Evolutionary conservation across 75 land plant species (phyloP).

Genomic region (Pinus albicaulis): DNA sequence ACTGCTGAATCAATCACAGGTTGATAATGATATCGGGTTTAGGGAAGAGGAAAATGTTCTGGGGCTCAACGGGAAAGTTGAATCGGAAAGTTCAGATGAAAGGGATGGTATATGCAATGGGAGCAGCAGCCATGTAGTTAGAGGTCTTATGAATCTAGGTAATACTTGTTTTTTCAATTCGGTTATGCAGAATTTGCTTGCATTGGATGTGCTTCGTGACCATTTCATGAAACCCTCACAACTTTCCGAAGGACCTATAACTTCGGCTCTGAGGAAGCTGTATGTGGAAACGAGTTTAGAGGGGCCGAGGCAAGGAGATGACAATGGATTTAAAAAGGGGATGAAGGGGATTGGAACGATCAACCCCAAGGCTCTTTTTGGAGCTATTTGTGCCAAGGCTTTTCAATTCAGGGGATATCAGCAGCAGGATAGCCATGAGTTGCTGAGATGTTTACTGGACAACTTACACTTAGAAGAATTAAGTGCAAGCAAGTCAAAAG

Average conservation of each 20-base stretch:
- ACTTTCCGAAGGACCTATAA: slow-evolving; percentile 54
- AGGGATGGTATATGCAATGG: not conserved
- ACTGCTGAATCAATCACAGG: slow-evolving; percentile 10
- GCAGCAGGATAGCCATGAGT: slow-evolving; percentile 98
- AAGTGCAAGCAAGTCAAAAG: slow-evolving; percentile 22
- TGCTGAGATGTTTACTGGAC: slow-evolving; percentile 77
- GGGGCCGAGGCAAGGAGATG: slow-evolving; percentile 14
- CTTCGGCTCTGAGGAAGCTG: slow-evolving; percentile 65
- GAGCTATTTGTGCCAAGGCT: slow-evolving; percentile 71
- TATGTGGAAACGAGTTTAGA: slow-evolving; percentile 40
- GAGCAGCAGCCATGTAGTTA: slow-evolving; percentile 27
- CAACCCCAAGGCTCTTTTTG: slow-evolving; percentile 67
- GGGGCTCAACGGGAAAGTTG: not conserved
- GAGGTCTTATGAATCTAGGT: slow-evolving; percentile 82
- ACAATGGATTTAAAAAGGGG: slow-evolving; percentile 13
- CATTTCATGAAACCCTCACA: slow-evolving; percentile 28
- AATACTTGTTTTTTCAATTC: slow-evolving; percentile 99
- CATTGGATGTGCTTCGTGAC: slow-evolving; percentile 56
- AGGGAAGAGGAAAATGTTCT: not conserved
- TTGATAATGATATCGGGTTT: slow-evolving; percentile 9
- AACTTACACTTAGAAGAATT: slow-evolving; percentile 68
- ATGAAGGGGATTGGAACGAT: slow-evolving; percentile 9
- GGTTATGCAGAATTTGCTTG: slow-evolving; percentile 80
- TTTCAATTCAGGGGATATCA: slow-evolving; percentile 90
- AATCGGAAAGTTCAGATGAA: not conserved